Base-by-base conservation (phyloP, 2,329 filamentous ascomycete genomes). In the Fusarium compactum region DNA sequence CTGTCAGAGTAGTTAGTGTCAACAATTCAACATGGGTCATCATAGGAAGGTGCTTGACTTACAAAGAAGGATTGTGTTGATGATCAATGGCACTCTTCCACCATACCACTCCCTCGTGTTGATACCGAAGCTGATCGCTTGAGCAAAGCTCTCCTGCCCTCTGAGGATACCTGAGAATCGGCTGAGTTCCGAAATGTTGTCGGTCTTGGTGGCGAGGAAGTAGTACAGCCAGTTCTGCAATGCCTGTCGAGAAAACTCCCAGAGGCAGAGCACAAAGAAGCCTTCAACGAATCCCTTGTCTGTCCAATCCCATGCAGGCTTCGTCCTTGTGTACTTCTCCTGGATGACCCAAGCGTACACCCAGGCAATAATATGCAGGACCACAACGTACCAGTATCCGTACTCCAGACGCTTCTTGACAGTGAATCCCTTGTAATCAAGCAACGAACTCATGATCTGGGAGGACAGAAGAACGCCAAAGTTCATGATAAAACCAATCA, bases 141-240 rank as follows among this genome's bases (percentile, higher is more conserved):
- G 81, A 0, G 77, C 75, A 22, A 82, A 82, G 32, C 80, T 82
- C 73, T 83, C 81, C 62, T 82, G 80, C 3, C 81, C 81, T 32
- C 81, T 65, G 22, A 82, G 67, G 29, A 82, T 79, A 8, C 81
- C 81, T 4, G 80, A 79, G 47, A 81, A 79, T 0, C 81, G 78
- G 5, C 79, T 80, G 16, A 86, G 75, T 66, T 89, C 85, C 1
- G 85, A 85, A 61, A 87, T 86, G 52, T 87, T 86, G 55, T 87
- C 83, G 0, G 85, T 87, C 78, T 83, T 87, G 8, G 83, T 86
- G 0, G 85, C 84, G 3, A 88, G 77, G 20, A 88, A 77, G 68
- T 87, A 88, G 66, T 88, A 88, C 1, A 88, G 78, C 84, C 84
- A 87, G 57, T 87, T 88, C 72, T 88, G 85, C 22, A 87, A 73